These are phyloP conservation scores for Saccharum spontaneum DNA, from an alignment of 176 grass and related monocot species.

Conservation along the genomic window DNA sequence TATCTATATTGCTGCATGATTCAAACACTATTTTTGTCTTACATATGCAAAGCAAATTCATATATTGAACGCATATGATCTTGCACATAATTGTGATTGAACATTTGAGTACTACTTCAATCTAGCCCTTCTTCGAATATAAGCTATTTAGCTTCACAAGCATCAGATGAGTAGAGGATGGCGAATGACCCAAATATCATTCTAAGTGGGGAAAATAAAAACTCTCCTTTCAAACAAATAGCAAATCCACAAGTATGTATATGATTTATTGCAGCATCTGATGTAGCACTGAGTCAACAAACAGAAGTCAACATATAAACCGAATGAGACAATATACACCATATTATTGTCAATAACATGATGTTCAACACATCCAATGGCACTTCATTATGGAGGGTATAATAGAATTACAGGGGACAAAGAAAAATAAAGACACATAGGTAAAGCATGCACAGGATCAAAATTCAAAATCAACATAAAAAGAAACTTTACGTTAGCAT, in stretches of 20 bases:
- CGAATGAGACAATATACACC: neutral
- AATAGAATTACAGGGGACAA: neutral
- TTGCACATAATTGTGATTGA: neutral
- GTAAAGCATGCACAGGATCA: neutral
- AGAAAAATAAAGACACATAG: slow-evolving; percentile 7
- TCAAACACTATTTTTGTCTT: neutral
- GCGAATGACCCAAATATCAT: neutral
- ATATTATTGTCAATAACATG: slow-evolving; percentile 26
- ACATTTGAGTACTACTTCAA: neutral
- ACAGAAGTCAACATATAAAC: slow-evolving; percentile 9
- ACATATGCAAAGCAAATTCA: neutral
- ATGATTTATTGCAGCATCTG: neutral
- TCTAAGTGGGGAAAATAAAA: neutral
- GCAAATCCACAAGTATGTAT: slow-evolving; percentile 5
- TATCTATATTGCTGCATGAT: neutral
- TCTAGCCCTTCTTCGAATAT: neutral
- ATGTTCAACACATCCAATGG: neutral
- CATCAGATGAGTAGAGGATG: neutral
- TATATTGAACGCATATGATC: neutral
- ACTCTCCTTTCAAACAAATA: neutral
- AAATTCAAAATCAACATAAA: slow-evolving; percentile 21
- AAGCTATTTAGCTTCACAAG: neutral
- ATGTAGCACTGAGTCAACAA: neutral
- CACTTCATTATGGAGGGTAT: neutral
- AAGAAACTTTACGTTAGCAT: neutral